Conservation (phyloP, 1,139 yeast genomes). For the Taphrina betulina region DNA sequence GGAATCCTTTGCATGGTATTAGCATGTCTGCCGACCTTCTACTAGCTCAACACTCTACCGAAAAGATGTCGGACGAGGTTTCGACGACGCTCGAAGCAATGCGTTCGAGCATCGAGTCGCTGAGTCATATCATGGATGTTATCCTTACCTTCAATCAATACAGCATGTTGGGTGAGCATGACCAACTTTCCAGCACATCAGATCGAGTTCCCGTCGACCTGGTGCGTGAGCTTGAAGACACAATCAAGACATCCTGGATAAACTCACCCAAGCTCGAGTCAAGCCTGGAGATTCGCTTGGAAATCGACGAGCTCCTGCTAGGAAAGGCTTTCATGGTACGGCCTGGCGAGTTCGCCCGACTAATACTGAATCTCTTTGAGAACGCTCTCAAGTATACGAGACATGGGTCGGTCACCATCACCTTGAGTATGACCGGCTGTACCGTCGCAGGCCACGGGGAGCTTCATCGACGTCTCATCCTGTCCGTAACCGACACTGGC, state of each 20-base stretch:
- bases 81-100: conserved; percentile 4
- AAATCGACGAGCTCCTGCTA: background rate
- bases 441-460: no score
- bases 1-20: conserved; percentile 31
- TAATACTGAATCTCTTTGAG: conserved; percentile 78
- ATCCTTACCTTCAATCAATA: conserved; percentile 3
- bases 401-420: conserved; percentile 56
- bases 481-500: conserved; percentile 77
- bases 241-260: conserved; percentile 20
- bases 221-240: conserved; percentile 3
- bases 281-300: conserved; percentile 2
- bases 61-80: conserved; percentile 6
- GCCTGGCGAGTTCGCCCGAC: conserved; percentile 57
- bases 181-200: background rate
- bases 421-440: background rate
- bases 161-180: background rate
- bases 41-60: no score
- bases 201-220: background rate
- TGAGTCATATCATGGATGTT: conserved; percentile 16
- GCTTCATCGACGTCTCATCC: conserved; percentile 51
- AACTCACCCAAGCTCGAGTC: background rate
- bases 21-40: conserved; percentile 8
- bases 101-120: conserved; percentile 13
- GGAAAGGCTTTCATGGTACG: background rate
- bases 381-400: conserved; percentile 85